Conservation (phyloP, 106 monocot genomes). For the Cymbidium sinense region DNA sequence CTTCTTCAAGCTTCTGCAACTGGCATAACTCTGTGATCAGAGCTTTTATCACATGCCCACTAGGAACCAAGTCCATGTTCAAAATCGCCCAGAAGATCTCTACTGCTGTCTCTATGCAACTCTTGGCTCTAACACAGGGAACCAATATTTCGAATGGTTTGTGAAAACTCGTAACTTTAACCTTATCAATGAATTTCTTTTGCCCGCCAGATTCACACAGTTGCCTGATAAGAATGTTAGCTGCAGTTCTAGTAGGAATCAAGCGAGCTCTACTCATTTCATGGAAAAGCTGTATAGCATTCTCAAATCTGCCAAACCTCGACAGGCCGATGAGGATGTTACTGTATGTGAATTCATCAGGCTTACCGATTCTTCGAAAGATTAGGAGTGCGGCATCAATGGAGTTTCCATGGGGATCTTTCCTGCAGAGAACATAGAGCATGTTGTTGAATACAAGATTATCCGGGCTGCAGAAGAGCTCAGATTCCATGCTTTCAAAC, state of each 20-base stretch:
- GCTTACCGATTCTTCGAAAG: constrained; percentile 18
- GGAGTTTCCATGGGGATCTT: constrained; percentile 3
- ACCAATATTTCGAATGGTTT: constrained; percentile 39
- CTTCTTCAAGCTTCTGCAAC: constrained; percentile 27
- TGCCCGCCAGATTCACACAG: constrained; percentile 8
- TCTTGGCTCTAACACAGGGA: constrained; percentile 14
- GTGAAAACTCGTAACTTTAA: constrained; percentile 17
- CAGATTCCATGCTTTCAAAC: constrained; percentile 24
- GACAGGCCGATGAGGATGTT: constrained; percentile 31
- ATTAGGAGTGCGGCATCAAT: constrained; percentile 23
- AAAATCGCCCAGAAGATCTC: constrained; percentile 20
- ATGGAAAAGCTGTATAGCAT: constrained; percentile 23
- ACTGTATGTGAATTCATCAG: constrained; percentile 29
- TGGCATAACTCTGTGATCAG: constrained; percentile 26
- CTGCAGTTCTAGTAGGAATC: constrained; percentile 31
- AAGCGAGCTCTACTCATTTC: constrained; percentile 21
- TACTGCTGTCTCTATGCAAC: constrained; percentile 11
- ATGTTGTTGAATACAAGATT: constrained; percentile 36
- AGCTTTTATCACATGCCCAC: constrained; percentile 17
- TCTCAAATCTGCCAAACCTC: constrained; percentile 22
- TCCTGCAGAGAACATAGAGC: constrained; percentile 34
- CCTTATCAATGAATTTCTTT: constrained; percentile 18
- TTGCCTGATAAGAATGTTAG: constrained; percentile 20
- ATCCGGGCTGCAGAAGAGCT: constrained; percentile 26
- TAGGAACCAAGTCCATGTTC: constrained; percentile 29